Percentiles rank a stretch among this genome's conserved stretches.
Evolutionary conservation across 768 basidiomycete species (phyloP).

Genomic region (Tylopilus sp.): DNA sequence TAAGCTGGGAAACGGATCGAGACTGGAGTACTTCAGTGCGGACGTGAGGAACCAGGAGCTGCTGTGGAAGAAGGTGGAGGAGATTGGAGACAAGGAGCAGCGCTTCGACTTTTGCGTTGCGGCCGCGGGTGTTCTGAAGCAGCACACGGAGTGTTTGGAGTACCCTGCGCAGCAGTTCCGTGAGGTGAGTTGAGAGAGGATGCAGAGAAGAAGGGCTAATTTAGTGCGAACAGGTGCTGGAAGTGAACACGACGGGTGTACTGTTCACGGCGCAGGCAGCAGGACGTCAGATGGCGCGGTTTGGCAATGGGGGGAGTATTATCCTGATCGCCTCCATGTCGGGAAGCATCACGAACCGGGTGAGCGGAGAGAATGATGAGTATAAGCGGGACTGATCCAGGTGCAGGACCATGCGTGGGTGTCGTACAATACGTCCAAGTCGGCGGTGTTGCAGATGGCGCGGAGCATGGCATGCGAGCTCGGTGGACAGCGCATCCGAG

Average conservation of each 20-base stretch:
- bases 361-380: constrained; percentile 22
- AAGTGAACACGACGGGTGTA: constrained; percentile 62
- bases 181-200: constrained; percentile 39
- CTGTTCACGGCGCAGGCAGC: constrained; percentile 61
- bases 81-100: constrained; percentile 63
- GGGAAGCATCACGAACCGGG: constrained; percentile 69
- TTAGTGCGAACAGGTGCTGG: constrained; percentile 47
- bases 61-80: constrained; percentile 54
- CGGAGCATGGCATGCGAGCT: constrained; percentile 83
- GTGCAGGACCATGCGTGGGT: constrained; percentile 69
- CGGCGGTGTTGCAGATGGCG: constrained; percentile 75
- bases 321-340: constrained; percentile 60
- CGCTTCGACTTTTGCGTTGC: constrained; percentile 76
- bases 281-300: constrained; percentile 52
- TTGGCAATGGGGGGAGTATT: constrained; percentile 49
- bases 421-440: constrained; percentile 75
- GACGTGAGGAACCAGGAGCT: constrained; percentile 63
- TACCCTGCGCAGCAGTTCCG: constrained; percentile 64
- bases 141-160: constrained; percentile 58
- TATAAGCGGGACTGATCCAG: neutral
- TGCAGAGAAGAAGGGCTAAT: neutral
- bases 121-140: constrained; percentile 69
- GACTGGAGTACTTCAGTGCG: constrained; percentile 59
- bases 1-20: constrained; percentile 38
- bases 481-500: constrained; percentile 60